These are phyloP conservation scores for Lasiodiplodia sp. DNA, from an alignment of 2,329 filamentous ascomycete genomes.

Conservation along the genomic window DNA sequence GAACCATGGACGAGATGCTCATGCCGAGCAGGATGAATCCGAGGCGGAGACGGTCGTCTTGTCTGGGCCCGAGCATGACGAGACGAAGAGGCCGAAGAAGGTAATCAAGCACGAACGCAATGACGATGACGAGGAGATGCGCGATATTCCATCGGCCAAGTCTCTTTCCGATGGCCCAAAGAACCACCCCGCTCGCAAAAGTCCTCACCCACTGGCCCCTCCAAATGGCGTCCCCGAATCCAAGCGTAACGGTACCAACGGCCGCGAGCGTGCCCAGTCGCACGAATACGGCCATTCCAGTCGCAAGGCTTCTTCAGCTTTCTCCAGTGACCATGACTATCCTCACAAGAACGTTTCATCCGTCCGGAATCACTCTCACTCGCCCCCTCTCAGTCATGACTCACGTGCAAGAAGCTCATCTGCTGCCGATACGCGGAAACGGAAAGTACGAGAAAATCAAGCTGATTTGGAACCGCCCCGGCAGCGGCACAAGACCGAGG, in stretches of 20 bases:
- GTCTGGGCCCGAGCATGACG: constrained; percentile 34
- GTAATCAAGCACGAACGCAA: constrained; percentile 49
- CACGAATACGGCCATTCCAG: constrained; percentile 17
- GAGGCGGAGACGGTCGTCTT: constrained; percentile 60
- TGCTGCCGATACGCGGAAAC: constrained; percentile 48
- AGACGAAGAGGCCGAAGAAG: constrained; percentile 36
- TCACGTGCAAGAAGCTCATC: constrained; percentile 46
- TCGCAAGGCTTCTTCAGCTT: constrained; percentile 27
- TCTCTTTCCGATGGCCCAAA: neutral
- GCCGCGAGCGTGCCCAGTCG: constrained; percentile 19
- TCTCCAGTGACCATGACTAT: constrained; percentile 29
- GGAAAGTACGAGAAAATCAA: constrained; percentile 48
- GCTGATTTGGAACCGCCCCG: constrained; percentile 47
- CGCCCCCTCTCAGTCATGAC: constrained; percentile 19
- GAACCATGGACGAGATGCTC: constrained; percentile 31
- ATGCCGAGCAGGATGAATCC: constrained; percentile 50
- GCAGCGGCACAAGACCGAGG: constrained; percentile 49
- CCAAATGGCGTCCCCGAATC: constrained; percentile 25
- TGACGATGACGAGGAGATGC: constrained; percentile 40
- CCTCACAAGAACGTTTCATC: constrained; percentile 13
- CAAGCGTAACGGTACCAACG: constrained; percentile 18
- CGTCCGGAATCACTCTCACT: constrained; percentile 21
- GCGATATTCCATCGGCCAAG: constrained; percentile 22
- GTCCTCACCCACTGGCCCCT: constrained; percentile 3
- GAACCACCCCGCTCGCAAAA: constrained; percentile 6